Base-by-base conservation (phyloP, 257 asterid species). In the Forsythia viridissima region DNA sequence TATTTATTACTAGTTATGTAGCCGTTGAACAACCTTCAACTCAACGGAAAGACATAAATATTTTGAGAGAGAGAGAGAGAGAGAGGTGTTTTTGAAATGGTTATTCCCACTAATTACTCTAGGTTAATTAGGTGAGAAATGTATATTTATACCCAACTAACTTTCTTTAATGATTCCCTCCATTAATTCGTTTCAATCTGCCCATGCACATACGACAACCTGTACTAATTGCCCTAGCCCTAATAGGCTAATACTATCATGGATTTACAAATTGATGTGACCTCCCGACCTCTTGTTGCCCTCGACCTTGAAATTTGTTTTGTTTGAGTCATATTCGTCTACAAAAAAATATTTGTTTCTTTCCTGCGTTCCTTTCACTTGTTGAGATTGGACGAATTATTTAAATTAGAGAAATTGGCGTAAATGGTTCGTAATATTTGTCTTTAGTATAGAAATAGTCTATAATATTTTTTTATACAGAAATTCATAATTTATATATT, bases 81-180 rank as follows among this genome's bases (percentile, higher is more conserved):
- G 66, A 11, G 9, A 40, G 41, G 61, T 76, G 21, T 82, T 75
- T 79, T 12, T 57, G 5, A 76, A 51, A 77, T 52, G 20, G 51
- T 73, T 78, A 68, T 76, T 24, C 75, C 82, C 59, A 82, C 61
- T 78, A 43, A 80, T 71, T 82, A 55, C 70, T 21, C 36, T 69
- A 21, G 70, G 70, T 24, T 63, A 63, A 63, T n/a, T 57, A 57
- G 66, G 70, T 24, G 70, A 63, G 15, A 63, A 20, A 61, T 8
- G 3, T 9, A 63, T 10, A 24, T 24, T 21, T 30, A 63, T 6
- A 13, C 38, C 16, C 39, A 8, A 24, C 70, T 8, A 21, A 63
- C 70, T 0, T 61, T 61, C 7, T 8, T 21, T 63, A 15, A 21
- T 21, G 70, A 57, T 57, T 57, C 6, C 66, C n/a, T 20, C 36